Evolutionary conservation across 2,329 filamentous ascomycete species (phyloP).

Genomic region (Hyphodiscus sp.): DNA sequence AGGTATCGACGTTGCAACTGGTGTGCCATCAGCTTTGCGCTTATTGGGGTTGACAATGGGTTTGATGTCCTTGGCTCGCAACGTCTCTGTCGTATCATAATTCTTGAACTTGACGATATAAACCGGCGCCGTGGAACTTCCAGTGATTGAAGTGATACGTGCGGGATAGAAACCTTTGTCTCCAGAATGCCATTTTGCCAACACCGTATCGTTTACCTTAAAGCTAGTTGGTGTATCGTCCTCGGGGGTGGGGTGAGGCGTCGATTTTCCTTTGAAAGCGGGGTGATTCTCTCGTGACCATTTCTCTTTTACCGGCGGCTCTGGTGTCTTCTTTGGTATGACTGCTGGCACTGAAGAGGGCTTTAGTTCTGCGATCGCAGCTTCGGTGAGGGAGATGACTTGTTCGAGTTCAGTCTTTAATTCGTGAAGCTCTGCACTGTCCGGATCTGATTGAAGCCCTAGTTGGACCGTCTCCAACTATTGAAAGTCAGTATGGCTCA

Average conservation of each 20-base stretch:
- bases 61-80: conserved; percentile 76
- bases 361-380: conserved; percentile 74
- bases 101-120: conserved; percentile 95
- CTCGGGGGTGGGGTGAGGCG: conserved; percentile 44
- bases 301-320: conserved; percentile 58
- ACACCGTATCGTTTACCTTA: conserved; percentile 80
- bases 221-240: conserved; percentile 51
- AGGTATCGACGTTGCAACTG: conserved; percentile 40
- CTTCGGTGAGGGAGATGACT: conserved; percentile 72
- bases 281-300: conserved; percentile 78
- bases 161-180: conserved; percentile 90
- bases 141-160: conserved; percentile 87
- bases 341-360: conserved; percentile 22
- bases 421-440: conserved; percentile 69
- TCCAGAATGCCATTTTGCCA: conserved; percentile 85
- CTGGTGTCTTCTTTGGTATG: conserved; percentile 36
- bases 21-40: conserved; percentile 76
- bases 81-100: conserved; percentile 77
- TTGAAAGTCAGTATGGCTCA: conserved; percentile 8
- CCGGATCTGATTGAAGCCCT: conserved; percentile 73
- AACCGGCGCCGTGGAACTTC: conserved; percentile 81
- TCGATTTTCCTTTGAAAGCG: conserved; percentile 55
- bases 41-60: conserved; percentile 68
- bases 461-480: conserved; percentile 72
- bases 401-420: conserved; percentile 77